Base-by-base conservation (phyloP, 2,329 filamentous ascomycete species). In the Arthrinium phaeospermum region DNA sequence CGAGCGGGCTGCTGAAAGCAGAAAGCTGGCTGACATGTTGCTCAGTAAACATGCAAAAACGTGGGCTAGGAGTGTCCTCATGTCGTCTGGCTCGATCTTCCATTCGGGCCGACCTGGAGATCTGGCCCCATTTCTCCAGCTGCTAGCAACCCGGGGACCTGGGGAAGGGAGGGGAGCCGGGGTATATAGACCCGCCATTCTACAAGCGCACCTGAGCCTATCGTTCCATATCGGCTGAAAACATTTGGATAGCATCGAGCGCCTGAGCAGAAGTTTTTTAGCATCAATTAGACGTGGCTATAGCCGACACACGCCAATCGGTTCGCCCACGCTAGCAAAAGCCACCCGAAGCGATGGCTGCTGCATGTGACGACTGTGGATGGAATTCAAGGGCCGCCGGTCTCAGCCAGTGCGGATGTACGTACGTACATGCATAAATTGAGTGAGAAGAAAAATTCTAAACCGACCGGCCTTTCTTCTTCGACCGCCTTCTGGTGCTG, bases 51-150 rank as follows among this genome's bases (percentile, higher is more conserved):
- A 30, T 14, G 51, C 16, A 57, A 27, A 34, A 49, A n/a, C 7
- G 51, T 30, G 19, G 51, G 14, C 27, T 37, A 37, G 19, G 16
- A 3, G 57, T 19, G 10, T 37, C 41, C 34, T 19, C 19, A 49
- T 64, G 57, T 41, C 57, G 57, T 64, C 57, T 64, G n/a, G 57
- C 34, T 64, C 30, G 30, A 34, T 69, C 13, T n/a, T 34, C 45
- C 22, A 69, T 69, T 69, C 67, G 67, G 67, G 67, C 67, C 67
- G 67, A 69, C 44, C 67, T 69, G 16, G 45, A 37, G 34, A 47
- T 46, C 34, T 49, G 27, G 45, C 45, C 67, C 67, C 67, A 37
- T 69, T 49, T 69, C 47, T 37, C 47, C 45, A 30, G 34, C 19
- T 27, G 67, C 22, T 68, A 46, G 44, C 24, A 34, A 44, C 41